A percentile compares a stretch with the other conserved stretches of the same genome.
These are phyloP conservation scores for Hypoxylon sp. DNA, from an alignment of 2,329 filamentous ascomycete genomes.

Conservation along the genomic window DNA sequence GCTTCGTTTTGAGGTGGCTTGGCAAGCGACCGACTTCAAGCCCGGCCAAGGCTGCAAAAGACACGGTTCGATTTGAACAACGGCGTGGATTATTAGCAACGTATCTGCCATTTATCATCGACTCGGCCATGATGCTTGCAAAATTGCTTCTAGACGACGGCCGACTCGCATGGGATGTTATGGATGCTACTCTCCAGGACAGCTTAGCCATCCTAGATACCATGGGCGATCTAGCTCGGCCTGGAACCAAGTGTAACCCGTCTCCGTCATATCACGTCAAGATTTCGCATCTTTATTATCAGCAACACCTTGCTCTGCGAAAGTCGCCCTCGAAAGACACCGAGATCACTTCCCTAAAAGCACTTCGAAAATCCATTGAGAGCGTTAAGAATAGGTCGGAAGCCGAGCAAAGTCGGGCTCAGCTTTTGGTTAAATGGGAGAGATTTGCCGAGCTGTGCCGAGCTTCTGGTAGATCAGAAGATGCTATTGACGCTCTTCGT, in stretches of 20 bases:
- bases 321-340: constrained; percentile 60
- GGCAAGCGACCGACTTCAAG: constrained; percentile 67
- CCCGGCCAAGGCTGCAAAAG: constrained; percentile 67
- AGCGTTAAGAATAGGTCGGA: constrained; percentile 68
- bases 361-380: constrained; percentile 75
- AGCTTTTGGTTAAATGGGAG: constrained; percentile 76
- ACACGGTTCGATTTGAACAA: constrained; percentile 73
- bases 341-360: constrained; percentile 65
- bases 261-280: constrained; percentile 70
- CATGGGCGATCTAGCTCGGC: constrained; percentile 60
- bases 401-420: constrained; percentile 71
- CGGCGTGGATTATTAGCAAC: constrained; percentile 67
- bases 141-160: constrained; percentile 67
- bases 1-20: constrained; percentile 73
- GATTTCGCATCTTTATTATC: constrained; percentile 80
- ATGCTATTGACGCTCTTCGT: constrained; percentile 71
- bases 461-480: constrained; percentile 65
- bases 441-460: constrained; percentile 74
- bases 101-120: constrained; percentile 70
- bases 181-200: constrained; percentile 72
- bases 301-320: constrained; percentile 68
- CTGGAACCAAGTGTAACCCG: constrained; percentile 50
- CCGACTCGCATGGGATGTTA: constrained; percentile 66
- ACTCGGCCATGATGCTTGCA: constrained; percentile 70
- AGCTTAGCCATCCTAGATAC: constrained; percentile 68